These are phyloP conservation scores for Luffa aegyptiaca DNA, from an alignment of 306 rosid genomes.

Conservation along the genomic window DNA sequence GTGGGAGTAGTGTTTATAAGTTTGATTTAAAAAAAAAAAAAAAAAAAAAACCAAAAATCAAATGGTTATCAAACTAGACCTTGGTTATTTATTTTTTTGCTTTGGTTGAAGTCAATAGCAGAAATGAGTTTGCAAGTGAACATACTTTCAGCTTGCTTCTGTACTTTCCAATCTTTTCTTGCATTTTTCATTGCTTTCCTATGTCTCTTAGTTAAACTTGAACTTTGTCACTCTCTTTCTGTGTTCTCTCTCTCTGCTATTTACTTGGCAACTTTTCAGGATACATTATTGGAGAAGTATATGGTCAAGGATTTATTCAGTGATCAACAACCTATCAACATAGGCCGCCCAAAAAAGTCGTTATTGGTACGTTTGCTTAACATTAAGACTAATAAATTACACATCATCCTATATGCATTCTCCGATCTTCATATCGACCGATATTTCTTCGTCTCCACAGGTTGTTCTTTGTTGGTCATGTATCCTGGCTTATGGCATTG, in stretches of 20 bases:
- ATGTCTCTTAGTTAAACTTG: not conserved
- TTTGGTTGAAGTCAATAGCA: not conserved
- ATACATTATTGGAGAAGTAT: conserved; percentile 64
- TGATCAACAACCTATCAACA: conserved; percentile 34
- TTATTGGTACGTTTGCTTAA: conserved; percentile 30
- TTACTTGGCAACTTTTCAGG: conserved; percentile 29
- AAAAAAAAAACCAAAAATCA: not conserved
- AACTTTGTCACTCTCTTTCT: not conserved
- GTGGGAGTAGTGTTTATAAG: too few species aligned
- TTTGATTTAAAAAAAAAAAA: too few species aligned
- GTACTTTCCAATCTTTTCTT: not conserved
- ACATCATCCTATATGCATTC: not conserved
- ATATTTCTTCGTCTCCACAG: conserved; percentile 29
- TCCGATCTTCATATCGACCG: not conserved
- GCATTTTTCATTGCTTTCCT: not conserved
- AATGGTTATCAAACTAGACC: not conserved
- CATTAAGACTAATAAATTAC: not conserved
- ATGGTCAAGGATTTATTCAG: conserved; percentile 38
- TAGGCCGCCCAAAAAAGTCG: conserved; percentile 52
- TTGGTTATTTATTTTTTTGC: not conserved
- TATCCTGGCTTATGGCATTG: conserved; percentile 28
- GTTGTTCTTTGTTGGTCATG: conserved; percentile 48
- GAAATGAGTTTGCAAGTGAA: not conserved
- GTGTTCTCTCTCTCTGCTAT: not conserved
- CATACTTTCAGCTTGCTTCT: not conserved